Conservation (phyloP, 2,329 filamentous ascomycete genomes). For the Penicillium fuscoglaucum region DNA sequence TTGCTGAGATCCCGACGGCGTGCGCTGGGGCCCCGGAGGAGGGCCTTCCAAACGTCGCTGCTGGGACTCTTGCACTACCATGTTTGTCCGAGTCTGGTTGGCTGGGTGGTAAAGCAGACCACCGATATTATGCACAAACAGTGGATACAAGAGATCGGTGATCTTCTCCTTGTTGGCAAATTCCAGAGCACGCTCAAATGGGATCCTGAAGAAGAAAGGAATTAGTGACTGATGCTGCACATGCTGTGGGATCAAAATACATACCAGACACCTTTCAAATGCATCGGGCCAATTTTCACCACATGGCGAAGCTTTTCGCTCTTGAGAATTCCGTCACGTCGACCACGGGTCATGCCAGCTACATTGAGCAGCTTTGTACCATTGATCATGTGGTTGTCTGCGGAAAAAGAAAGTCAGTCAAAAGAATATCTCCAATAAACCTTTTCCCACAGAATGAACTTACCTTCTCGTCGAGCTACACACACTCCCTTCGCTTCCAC, state of each 20-base stretch:
- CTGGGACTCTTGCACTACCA: slow-evolving; percentile 81
- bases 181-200: slow-evolving; percentile 93
- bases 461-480: slow-evolving; percentile 89
- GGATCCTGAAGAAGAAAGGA: slow-evolving; percentile 67
- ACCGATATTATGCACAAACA: slow-evolving; percentile 97
- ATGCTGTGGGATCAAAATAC: slow-evolving; percentile 35
- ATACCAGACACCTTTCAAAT: slow-evolving; percentile 95
- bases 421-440: background rate
- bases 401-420: background rate
- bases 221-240: background rate
- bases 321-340: slow-evolving; percentile 93
- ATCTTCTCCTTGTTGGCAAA: slow-evolving; percentile 99
- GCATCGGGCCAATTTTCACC: slow-evolving; percentile 99
- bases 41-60: slow-evolving; percentile 67
- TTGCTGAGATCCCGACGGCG: slow-evolving; percentile 65
- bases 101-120: slow-evolving; percentile 85
- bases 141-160: slow-evolving; percentile 87
- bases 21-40: slow-evolving; percentile 50
- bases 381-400: slow-evolving; percentile 99
- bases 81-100: slow-evolving; percentile 77
- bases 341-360: slow-evolving; percentile 94
- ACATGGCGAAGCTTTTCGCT: slow-evolving; percentile 96
- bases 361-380: slow-evolving; percentile 96
- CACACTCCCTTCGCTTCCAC: slow-evolving; percentile 96
- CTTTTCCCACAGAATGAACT: slow-evolving; percentile 22